Evolutionary conservation across 139 green algal genomes (phyloP).

Genomic region (Coelastrella sp.): DNA sequence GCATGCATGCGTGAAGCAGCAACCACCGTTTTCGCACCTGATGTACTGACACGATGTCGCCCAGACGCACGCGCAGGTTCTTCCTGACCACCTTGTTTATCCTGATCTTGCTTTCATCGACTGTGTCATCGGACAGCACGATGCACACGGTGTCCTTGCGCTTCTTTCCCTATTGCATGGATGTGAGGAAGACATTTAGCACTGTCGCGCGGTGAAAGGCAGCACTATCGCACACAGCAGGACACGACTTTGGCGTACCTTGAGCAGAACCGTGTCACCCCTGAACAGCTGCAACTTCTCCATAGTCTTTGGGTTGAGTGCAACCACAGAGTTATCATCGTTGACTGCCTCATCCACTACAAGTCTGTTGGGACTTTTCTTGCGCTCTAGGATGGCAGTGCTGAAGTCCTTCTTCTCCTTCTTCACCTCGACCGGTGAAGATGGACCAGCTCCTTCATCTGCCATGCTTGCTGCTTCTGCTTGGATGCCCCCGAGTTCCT

Average conservation of each 20-base stretch:
- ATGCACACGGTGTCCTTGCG: slow-evolving; percentile 99
- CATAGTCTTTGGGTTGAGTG: slow-evolving; percentile 97
- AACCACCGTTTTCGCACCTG: slow-evolving; percentile 72
- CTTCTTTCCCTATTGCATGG: slow-evolving; percentile 95
- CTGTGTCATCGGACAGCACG: slow-evolving; percentile 96
- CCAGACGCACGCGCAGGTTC: slow-evolving; percentile 97
- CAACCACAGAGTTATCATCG: slow-evolving; percentile 98
- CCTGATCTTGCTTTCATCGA: slow-evolving; percentile 96
- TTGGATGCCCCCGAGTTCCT: neutral
- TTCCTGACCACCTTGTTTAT: slow-evolving; percentile 99
- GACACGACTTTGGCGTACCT: slow-evolving; percentile 69
- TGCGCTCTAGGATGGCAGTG: slow-evolving; percentile 97
- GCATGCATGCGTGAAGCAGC: neutral
- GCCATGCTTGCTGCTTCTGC: neutral
- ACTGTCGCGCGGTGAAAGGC: too few relatives aligned
- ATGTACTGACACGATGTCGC: slow-evolving; percentile 97
- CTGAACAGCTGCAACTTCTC: slow-evolving; percentile 99
- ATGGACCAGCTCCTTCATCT: neutral
- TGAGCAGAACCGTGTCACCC: slow-evolving; percentile 99
- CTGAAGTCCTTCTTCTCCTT: slow-evolving; percentile 91
- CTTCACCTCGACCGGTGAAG: neutral
- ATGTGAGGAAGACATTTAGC: neutral
- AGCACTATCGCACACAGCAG: too few relatives aligned
- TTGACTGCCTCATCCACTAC: slow-evolving; percentile 95
- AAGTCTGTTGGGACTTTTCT: slow-evolving; percentile 98